Base-by-base conservation (phyloP, 2,329 filamentous ascomycete genomes). In the Pseudogymnoascus pannorum region DNA sequence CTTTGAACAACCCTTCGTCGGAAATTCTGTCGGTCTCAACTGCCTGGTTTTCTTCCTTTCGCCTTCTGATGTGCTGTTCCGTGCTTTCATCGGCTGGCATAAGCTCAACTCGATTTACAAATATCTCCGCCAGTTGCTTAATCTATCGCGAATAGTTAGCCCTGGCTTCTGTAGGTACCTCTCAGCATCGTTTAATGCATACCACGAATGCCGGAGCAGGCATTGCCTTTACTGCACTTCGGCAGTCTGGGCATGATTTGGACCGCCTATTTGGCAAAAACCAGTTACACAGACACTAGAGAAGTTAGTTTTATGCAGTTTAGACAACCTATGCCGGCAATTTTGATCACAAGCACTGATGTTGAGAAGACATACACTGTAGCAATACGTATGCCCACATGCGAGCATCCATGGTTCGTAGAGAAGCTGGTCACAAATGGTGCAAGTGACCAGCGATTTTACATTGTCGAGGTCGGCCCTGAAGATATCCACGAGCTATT, bases 341-440 rank as follows among this genome's bases (percentile, higher is more conserved):
- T 12, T 4, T 54, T 31, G n/a, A 18, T 31, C 3, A 1, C 2
- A 54, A 18, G 1, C 5, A 7, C 9, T 20, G n/a, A 18, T 29
- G 6, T 58, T 29, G 8, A 12, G 16, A 54, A 48, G 7, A 73
- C 80, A 72, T 66, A 84, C 82, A 48, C 81, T 83, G 70, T 89
- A 89, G 74, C 87, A 89, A 72, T 87, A 89, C 5, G 86, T 88
- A 71, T 89, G 87, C 3, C 87, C 87, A 68, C 87, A 89, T 5
- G 78, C 78, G 59, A 88, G 78, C 16, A 83, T 86, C 73, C 84
- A 89, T 1, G 87, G 87, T 72, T 89, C 86, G 73, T 88, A 88
- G 58, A 89, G 78, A 57, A 86, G 79, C 61, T 83, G 80, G 66
- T 87, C 82, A 72, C 87, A 89, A 64, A 89, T 85, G 65, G 85